phyloP scores from a whole-genome alignment of 2,329 filamentous ascomycete genomes.

The Penicillium sp. region DNA sequence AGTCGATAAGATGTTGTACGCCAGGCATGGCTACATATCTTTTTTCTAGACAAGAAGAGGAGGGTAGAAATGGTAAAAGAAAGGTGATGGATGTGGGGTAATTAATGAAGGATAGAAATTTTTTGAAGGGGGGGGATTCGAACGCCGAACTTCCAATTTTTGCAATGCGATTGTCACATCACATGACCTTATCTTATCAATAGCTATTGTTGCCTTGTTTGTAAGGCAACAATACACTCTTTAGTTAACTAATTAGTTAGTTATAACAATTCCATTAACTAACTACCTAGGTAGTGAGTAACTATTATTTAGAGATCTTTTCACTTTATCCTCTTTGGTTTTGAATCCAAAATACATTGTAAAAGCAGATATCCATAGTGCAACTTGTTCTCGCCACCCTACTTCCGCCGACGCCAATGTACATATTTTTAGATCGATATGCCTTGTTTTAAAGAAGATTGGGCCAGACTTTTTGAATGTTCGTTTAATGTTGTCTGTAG shows the following conservation, averaged over 20 bases:
- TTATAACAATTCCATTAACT: neutral
- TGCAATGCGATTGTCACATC: conserved; percentile 8
- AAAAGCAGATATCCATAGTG: neutral
- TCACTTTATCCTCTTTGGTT: neutral
- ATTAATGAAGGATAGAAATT: conserved; percentile 15
- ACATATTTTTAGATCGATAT: neutral
- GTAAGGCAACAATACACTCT: neutral
- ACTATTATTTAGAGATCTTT: neutral
- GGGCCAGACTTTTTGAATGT: neutral
- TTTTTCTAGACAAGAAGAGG: neutral
- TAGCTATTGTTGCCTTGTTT: neutral
- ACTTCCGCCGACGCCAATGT: neutral
- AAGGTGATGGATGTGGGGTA: neutral
- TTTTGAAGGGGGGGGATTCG: conserved; percentile 28
- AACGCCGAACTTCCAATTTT: conserved; percentile 19
- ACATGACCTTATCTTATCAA: neutral
- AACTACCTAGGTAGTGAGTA: neutral
- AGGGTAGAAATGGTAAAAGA: conserved; percentile 3
- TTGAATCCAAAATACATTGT: too few species aligned
- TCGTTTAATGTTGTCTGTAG: neutral
- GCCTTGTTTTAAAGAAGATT: neutral
- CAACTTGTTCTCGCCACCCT: neutral
- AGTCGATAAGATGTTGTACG: conserved; percentile 58
- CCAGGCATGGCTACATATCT: conserved; percentile 44
- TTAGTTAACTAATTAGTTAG: too few species aligned